Evolutionary conservation across 2,329 filamentous ascomycete species (phyloP), one percentile per base, ranked within the genome.

Genomic region (Arthroderma uncinatum): DNA sequence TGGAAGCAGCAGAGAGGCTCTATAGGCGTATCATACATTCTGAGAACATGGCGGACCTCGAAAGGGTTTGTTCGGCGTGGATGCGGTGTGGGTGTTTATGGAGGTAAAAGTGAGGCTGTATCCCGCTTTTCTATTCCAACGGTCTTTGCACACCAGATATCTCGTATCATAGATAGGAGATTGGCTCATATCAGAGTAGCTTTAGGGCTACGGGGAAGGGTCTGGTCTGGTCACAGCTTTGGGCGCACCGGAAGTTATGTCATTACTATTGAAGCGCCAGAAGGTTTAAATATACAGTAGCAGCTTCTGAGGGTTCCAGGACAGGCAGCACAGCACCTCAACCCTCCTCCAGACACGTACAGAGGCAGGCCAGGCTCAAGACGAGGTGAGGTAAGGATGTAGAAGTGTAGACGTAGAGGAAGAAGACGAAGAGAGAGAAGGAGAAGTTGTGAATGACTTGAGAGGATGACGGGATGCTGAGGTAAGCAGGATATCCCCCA

Each of bases 21-120:
- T 37, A 42, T 37, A 42, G 40, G 37, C 4, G 25, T 16, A 25
- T 54, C 60, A 52, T 57, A 63, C 61, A 63, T 62, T 63, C 61
- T 47, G 61, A 63, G 39, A 63, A 63, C 61, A 63, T 63, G 42
- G 28, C 30, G 9, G 16, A 42, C 39, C n/a, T 42, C 19, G 1
- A 23, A 19, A 19, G 6, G 16, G 6, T 19, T 3, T 30, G 21
- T 44, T n/a, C 33, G 6, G 33, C 33, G 33, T 34, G 33, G 42
- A 5, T 48, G n/a, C n/a, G n/a, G 39, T 42, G 39, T 21, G 39
- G 39, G 16, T 19, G 39, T 7, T 42, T 3, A 21, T 42, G 19
- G 39, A 42, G 9, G n/a, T 42, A 42, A 21, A 19, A 42, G 5
- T 8, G 16, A 8, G 39, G 19, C 39, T 19, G n/a, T n/a, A 42